These are phyloP conservation scores for Pezicula radicicola DNA, from an alignment of 2,329 filamentous ascomycete species.

Conservation along the genomic window DNA sequence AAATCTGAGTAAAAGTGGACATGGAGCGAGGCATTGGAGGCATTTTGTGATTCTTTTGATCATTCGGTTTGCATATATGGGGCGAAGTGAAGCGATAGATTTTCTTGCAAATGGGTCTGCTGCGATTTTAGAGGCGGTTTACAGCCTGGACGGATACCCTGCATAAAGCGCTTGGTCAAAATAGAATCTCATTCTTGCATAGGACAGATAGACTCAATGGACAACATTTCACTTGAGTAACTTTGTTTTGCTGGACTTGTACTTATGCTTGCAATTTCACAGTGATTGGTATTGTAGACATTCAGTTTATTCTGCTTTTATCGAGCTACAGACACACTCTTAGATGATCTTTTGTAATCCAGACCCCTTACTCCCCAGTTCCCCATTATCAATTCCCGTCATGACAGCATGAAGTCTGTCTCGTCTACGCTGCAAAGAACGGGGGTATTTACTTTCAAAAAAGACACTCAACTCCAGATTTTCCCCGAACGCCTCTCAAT, in stretches of 20 bases:
- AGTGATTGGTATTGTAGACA: background rate
- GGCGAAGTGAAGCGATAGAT: background rate
- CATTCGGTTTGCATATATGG: background rate
- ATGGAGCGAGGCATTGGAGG: background rate
- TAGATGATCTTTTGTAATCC: too few species aligned
- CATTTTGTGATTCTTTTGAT: background rate
- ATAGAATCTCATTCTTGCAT: background rate
- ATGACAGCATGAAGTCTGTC: background rate
- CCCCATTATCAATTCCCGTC: too few species aligned
- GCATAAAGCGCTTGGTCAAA: background rate
- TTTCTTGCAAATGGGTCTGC: background rate
- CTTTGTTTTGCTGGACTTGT: background rate
- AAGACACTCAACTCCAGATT: slow-evolving; percentile 3
- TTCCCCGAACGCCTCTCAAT: slow-evolving; percentile 9
- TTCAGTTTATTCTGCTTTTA: too few species aligned
- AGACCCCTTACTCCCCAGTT: too few species aligned
- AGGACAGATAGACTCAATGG: background rate
- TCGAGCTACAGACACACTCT: too few species aligned
- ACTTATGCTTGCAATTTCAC: background rate
- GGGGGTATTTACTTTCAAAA: slow-evolving; percentile 16
- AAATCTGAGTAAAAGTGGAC: background rate
- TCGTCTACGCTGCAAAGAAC: slow-evolving; percentile 11
- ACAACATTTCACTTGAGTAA: background rate
- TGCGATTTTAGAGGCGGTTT: background rate
- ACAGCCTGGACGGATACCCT: background rate